phyloP scores from a whole-genome alignment of 2,329 filamentous ascomycete species.

The Huntiella decipiens region DNA sequence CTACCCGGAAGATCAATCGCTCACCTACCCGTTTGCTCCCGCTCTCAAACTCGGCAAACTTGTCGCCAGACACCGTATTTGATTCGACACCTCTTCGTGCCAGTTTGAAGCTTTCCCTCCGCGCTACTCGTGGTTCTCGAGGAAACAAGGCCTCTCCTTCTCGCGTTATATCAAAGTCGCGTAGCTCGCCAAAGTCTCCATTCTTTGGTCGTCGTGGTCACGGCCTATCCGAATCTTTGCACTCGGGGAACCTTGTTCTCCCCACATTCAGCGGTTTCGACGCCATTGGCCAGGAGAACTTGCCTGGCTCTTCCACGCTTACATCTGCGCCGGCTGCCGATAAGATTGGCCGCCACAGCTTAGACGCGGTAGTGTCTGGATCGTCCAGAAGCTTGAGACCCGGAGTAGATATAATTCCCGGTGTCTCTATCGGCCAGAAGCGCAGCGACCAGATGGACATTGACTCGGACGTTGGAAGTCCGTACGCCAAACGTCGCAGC shows the following conservation, averaged over 20 bases:
- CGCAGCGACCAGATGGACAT: conserved; percentile 91
- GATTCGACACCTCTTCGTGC: conserved; percentile 24
- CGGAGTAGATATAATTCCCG: conserved; percentile 9
- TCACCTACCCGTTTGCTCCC: conserved; percentile 10
- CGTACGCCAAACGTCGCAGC: conserved; percentile 79
- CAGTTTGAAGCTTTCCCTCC: conserved; percentile 45
- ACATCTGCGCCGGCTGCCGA: conserved; percentile 26
- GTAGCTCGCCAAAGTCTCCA: conserved; percentile 63
- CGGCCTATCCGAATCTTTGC: conserved; percentile 43
- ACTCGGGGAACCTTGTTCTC: conserved; percentile 49
- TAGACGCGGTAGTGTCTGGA: conserved; percentile 24
- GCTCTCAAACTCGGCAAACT: conserved; percentile 16
- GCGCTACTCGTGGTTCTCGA: conserved; percentile 40
- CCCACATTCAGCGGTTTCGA: conserved; percentile 12
- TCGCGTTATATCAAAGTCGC: conserved; percentile 38
- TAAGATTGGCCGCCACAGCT: conserved; percentile 32
- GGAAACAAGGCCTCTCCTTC: conserved; percentile 27
- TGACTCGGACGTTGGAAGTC: conserved; percentile 63
- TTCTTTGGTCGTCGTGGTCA: conserved; percentile 43
- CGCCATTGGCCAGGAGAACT: conserved; percentile 24
- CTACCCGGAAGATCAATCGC: conserved; percentile 14
- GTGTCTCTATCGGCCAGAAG: conserved; percentile 19
- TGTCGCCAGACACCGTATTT: conserved; percentile 42
- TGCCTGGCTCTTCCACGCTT: conserved; percentile 14
- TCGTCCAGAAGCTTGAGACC: conserved; percentile 2